phyloP scores from a whole-genome alignment of 805 yeast genomes.

The Candida tibetensis region DNA sequence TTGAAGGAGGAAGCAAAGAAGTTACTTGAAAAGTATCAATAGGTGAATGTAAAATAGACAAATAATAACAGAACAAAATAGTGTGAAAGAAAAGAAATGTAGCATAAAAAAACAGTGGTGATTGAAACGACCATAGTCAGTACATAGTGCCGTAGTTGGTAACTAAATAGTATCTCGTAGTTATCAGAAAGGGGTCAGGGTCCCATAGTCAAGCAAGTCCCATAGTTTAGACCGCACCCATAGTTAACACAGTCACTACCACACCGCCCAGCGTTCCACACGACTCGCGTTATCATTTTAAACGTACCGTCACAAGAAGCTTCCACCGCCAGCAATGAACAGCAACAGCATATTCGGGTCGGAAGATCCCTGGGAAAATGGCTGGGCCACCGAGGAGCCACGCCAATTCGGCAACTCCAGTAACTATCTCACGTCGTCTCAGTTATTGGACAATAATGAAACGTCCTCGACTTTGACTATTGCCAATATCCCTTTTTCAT shows the following conservation, averaged over 20 bases:
- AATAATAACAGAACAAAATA: not conserved
- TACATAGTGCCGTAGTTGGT: slow-evolving; percentile 1
- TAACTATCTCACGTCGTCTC: slow-evolving; percentile 27
- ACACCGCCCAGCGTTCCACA: too few relatives aligned
- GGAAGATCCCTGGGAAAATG: slow-evolving; percentile 41
- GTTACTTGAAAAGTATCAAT: slow-evolving; percentile 50
- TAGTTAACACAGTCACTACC: too few relatives aligned
- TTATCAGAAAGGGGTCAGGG: too few relatives aligned
- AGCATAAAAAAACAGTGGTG: too few relatives aligned
- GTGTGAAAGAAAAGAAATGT: too few relatives aligned
- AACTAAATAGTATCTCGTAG: too few relatives aligned
- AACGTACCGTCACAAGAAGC: too few relatives aligned
- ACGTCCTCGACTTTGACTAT: not conserved
- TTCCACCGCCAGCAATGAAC: too few relatives aligned
- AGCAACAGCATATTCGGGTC: slow-evolving; percentile 15
- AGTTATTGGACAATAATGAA: slow-evolving; percentile 8
- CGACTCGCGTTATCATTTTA: too few relatives aligned
- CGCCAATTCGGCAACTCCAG: not conserved
- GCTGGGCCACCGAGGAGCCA: slow-evolving; percentile 28
- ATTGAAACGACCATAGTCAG: not conserved
- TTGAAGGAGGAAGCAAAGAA: slow-evolving; percentile 46
- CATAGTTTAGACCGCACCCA: too few relatives aligned
- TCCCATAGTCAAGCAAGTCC: too few relatives aligned
- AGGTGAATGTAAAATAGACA: not conserved
- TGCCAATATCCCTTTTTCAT: slow-evolving; percentile 30